Percentiles rank a stretch among this genome's conserved stretches.
Evolutionary conservation across 1,284 basidiomycete genomes (phyloP).

Genomic region (Lentinula novae-zelandiae): DNA sequence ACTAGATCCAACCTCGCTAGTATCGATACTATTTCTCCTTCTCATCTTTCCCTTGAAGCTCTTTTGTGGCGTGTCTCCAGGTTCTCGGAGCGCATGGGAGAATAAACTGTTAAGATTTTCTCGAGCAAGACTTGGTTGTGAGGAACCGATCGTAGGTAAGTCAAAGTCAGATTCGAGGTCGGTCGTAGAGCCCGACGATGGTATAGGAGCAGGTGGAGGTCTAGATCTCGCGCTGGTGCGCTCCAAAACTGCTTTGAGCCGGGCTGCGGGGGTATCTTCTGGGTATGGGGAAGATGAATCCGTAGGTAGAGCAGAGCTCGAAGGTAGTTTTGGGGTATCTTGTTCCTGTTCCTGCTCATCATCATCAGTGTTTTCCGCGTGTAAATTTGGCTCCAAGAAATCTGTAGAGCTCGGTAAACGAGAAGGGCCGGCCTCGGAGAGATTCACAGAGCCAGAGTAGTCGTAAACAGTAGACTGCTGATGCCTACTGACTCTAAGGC

Average conservation of each 20-base stretch:
- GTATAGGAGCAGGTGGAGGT: conserved; percentile 27
- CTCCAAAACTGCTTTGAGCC: conserved; percentile 50
- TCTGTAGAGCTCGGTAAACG: conserved; percentile 30
- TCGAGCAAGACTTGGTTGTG: conserved; percentile 46
- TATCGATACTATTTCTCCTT: conserved; percentile 57
- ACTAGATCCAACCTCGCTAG: conserved; percentile 56
- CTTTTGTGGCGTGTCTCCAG: conserved; percentile 60
- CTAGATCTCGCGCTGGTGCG: conserved; percentile 36
- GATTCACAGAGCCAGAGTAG: conserved; percentile 25
- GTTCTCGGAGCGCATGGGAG: conserved; percentile 54
- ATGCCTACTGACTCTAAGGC: conserved; percentile 41
- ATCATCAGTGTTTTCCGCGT: conserved; percentile 33
- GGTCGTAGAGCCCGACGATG: conserved; percentile 27
- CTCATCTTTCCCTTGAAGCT: conserved; percentile 17
- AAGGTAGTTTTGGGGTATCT: conserved; percentile 44
- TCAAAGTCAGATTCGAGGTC: conserved; percentile 64
- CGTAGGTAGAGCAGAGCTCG: conserved; percentile 19
- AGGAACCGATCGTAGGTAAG: conserved; percentile 35
- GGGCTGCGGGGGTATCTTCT: conserved; percentile 41
- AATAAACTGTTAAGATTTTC: conserved; percentile 63
- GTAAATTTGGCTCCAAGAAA: conserved; percentile 31
- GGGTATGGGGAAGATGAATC: conserved; percentile 4
- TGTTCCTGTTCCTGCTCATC: conserved; percentile 36
- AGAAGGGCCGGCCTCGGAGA: conserved; percentile 37
- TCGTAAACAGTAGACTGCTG: conserved; percentile 26